These are phyloP conservation scores for Gymnopus androsaceus DNA, from an alignment of 1,284 basidiomycete species.

Conservation along the genomic window DNA sequence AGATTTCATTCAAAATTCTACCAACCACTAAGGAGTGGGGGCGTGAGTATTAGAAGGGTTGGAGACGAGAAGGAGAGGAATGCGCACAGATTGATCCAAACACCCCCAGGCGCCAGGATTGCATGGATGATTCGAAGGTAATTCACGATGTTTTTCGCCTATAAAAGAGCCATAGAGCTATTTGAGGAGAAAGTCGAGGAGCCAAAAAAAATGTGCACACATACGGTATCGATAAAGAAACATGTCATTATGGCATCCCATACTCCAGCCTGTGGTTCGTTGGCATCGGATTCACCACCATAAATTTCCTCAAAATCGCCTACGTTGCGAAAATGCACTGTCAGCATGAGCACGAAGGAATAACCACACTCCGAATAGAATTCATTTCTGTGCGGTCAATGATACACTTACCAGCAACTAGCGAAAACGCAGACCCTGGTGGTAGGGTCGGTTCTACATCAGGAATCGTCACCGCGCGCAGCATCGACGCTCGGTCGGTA, in stretches of 20 bases:
- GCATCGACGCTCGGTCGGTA: constrained; percentile 57
- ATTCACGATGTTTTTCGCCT: constrained; percentile 92
- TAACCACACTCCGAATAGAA: too few relatives aligned
- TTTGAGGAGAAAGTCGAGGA: neutral
- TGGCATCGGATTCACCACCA: constrained; percentile 51
- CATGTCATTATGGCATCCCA: constrained; percentile 94
- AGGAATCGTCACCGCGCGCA: constrained; percentile 74
- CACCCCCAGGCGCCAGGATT: constrained; percentile 79
- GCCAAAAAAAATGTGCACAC: constrained; percentile 22
- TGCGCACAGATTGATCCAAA: constrained; percentile 86
- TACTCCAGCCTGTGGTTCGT: constrained; percentile 66
- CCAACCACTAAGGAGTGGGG: too few relatives aligned
- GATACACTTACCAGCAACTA: constrained; percentile 71
- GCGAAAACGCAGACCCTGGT: constrained; percentile 66
- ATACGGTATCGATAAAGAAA: constrained; percentile 96
- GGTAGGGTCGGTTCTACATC: constrained; percentile 83
- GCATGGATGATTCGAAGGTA: constrained; percentile 83
- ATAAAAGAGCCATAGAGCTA: neutral
- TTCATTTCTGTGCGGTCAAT: too few relatives aligned
- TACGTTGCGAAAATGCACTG: constrained; percentile 34
- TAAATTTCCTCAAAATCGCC: constrained; percentile 95
- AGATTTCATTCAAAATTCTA: too few relatives aligned
- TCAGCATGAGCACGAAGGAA: neutral
- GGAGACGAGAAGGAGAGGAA: too few relatives aligned
- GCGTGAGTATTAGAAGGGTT: too few relatives aligned